Base-by-base conservation (phyloP, 2,329 filamentous ascomycete species). In the Diaporthe sp. region DNA sequence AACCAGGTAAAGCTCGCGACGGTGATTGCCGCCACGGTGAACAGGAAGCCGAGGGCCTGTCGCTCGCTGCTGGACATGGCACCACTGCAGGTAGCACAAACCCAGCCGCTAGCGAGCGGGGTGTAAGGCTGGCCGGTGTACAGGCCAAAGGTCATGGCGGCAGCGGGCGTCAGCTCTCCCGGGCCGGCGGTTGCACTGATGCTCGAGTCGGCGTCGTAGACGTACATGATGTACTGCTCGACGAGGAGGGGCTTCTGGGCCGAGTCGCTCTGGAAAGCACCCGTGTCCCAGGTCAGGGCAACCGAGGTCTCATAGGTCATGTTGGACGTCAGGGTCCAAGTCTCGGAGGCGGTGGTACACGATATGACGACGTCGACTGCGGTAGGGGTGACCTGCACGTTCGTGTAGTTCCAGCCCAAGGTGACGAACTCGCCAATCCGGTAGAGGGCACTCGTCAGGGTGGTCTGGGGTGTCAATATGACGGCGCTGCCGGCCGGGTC, bases 401-500 rank as follows among this genome's bases (percentile, higher is more conserved):
- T 88, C 4, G 91, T 93, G 84, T 92, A 93, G 83, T 92, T 92
- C 90, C 91, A 93, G 61, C 83, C 86, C 82, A 89, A 91, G 19
- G 90, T 92, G 56, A 92, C 84, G 58, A 84, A 84, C 79, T 92
- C 87, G 75, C 89, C 88, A 75, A 92, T 90, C 79, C 90, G 90
- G 86, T 89, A 92, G 53, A 91, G 85, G 74, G 87, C 84, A 13
- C 85, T 84, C 35, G 85, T 84, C 15, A 82, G 80, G 4, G 84
- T 85, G 9, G 84, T 81, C 51, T 85, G 83, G 1, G 91, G 91
- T 2, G 85, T 87, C 58, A 88, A 77, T 84, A 92, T 88, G 61
- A 84, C 83, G 50, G 92, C 85, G 70, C 85, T 83, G 66, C 89
- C 91, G 3, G 86, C 84, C 50, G 83, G 81, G 0, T 84, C 78